These are phyloP conservation scores for Stipa capillata DNA, from an alignment of 176 grass and related monocot species.

Conservation along the genomic window DNA sequence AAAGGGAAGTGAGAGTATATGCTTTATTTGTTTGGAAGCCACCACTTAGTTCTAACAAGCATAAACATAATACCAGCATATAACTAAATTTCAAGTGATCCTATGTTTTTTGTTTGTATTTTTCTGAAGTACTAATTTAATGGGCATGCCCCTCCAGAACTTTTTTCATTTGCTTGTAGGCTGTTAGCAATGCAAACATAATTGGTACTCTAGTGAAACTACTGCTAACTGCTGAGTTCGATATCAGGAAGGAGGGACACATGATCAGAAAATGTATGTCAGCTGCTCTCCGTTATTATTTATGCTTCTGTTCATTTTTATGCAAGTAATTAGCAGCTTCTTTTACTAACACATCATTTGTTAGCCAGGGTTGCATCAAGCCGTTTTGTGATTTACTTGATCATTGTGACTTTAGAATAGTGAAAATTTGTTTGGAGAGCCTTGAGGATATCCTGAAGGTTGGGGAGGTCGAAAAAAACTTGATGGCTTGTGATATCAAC, in stretches of 20 bases:
- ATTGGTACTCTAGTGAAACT: slow-evolving; percentile 31
- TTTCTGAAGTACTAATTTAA: background rate
- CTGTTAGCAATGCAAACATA: slow-evolving; percentile 45
- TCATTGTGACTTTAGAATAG: slow-evolving; percentile 22
- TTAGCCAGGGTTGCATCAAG: slow-evolving; percentile 53
- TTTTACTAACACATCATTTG: background rate
- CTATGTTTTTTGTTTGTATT: background rate
- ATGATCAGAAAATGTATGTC: slow-evolving; percentile 45
- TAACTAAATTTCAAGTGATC: background rate
- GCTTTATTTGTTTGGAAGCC: background rate
- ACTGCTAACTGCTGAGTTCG: slow-evolving; percentile 37
- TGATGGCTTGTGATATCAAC: slow-evolving; percentile 35
- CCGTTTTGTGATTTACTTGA: slow-evolving; percentile 47
- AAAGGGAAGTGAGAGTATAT: background rate
- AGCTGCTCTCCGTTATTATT: slow-evolving; percentile 4
- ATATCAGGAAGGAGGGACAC: slow-evolving; percentile 37
- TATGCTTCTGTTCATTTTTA: background rate
- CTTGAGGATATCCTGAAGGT: slow-evolving; percentile 57
- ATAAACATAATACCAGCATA: too few relatives aligned
- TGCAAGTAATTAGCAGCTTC: background rate
- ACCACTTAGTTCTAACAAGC: background rate
- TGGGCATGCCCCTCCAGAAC: background rate
- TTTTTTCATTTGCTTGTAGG: slow-evolving; percentile 15
- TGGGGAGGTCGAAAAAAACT: slow-evolving; percentile 32
- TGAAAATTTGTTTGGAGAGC: slow-evolving; percentile 44